Evolutionary conservation across 1,284 basidiomycete genomes (phyloP).

Genomic region (Moesziomyces aphidis): DNA sequence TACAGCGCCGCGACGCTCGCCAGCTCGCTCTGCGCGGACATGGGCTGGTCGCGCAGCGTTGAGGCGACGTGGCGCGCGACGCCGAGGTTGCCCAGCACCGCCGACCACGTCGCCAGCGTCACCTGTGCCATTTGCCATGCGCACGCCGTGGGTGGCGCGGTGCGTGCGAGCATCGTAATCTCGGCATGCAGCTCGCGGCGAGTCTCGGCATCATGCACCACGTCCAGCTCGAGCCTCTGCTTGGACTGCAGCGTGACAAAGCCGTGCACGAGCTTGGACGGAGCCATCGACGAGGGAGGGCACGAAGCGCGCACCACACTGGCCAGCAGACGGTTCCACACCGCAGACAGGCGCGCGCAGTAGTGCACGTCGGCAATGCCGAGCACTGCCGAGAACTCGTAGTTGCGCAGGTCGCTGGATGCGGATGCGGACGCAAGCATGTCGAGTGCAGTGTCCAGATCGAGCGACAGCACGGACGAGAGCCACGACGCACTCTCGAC

Average conservation of each 20-base stretch:
- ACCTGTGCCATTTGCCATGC: constrained; percentile 47
- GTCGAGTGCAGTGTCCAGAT: constrained; percentile 43
- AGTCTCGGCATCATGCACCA: constrained; percentile 28
- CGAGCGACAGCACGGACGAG: constrained; percentile 50
- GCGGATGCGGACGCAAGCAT: constrained; percentile 27
- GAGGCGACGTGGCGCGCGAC: constrained; percentile 41
- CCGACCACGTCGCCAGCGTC: constrained; percentile 56
- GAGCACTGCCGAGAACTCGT: constrained; percentile 45
- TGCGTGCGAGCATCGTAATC: constrained; percentile 44
- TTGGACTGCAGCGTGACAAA: constrained; percentile 28
- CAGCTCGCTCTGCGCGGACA: constrained; percentile 6
- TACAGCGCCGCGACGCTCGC: constrained; percentile 22
- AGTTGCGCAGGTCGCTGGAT: constrained; percentile 4
- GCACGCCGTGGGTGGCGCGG: constrained; percentile 33
- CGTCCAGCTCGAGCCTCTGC: constrained; percentile 44
- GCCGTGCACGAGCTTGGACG: constrained; percentile 9
- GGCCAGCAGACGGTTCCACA: constrained; percentile 54
- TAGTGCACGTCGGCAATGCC: constrained; percentile 57
- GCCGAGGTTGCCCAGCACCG: constrained; percentile 45
- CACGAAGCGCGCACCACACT: constrained; percentile 52
- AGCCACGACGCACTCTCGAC: constrained; percentile 43
- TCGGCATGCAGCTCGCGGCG: constrained; percentile 40
- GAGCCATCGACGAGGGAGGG: constrained; percentile 18
- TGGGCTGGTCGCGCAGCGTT: constrained; percentile 20
- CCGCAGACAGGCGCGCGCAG: constrained; percentile 36